Conservation (phyloP, 257 asterid genomes). For the Solanum clarkiae region DNA sequence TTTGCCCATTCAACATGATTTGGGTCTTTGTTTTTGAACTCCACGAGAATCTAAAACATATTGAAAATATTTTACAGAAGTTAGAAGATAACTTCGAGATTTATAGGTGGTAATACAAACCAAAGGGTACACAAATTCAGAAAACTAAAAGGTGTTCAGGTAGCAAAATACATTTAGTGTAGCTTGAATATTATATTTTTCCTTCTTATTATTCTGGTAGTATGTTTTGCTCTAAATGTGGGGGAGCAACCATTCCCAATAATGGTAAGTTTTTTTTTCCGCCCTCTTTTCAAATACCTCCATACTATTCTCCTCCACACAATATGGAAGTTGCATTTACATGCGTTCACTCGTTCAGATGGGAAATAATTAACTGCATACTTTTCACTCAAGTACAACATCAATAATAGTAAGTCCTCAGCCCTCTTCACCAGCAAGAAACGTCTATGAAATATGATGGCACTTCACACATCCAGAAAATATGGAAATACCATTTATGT, state of each 20-base stretch:
- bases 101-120: not conserved
- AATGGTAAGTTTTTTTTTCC: not conserved
- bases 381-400: not conserved
- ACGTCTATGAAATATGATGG: not conserved
- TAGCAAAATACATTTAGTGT: not conserved
- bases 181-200: not conserved
- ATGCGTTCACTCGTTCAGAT: not conserved
- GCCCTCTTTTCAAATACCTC: not conserved
- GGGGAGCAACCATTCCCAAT: not conserved
- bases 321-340: not conserved
- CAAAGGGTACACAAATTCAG: not conserved
- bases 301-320: not conserved
- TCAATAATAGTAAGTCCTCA: not conserved
- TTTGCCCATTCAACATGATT: conserved; percentile 96
- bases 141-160: not conserved
- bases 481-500: not conserved
- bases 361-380: not conserved
- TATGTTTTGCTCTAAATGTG: not conserved
- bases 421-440: not conserved
- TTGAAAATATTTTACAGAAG: not conserved
- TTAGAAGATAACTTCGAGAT: not conserved
- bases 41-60: conserved; percentile 63
- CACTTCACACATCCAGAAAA: not conserved
- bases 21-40: conserved; percentile 79
- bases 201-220: not conserved